phyloP scores from a whole-genome alignment of 1,139 yeast species.

The Yamadazyma dendronema region DNA sequence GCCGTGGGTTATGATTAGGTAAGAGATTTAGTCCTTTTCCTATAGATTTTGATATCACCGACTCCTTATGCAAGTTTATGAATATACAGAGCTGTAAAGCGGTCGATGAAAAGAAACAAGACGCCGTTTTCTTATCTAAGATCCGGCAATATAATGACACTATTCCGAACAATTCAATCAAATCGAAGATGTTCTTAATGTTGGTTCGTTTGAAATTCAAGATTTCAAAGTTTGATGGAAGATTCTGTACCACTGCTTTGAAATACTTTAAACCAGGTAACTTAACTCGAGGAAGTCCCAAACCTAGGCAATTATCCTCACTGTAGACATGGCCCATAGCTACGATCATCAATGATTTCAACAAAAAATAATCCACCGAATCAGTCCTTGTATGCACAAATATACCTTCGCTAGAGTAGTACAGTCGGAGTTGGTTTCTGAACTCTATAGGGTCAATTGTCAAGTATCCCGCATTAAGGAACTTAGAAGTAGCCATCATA shows the following conservation, averaged over 20 bases:
- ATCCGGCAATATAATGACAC: slow-evolving; percentile 25
- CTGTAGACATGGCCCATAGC: slow-evolving; percentile 26
- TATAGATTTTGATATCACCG: slow-evolving; percentile 10
- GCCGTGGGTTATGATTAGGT: slow-evolving; percentile 9
- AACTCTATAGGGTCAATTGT: slow-evolving; percentile 23
- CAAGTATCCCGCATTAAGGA: slow-evolving; percentile 26
- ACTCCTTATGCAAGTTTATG: slow-evolving; percentile 23
- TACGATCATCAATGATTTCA: slow-evolving; percentile 22
- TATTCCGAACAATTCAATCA: slow-evolving; percentile 26
- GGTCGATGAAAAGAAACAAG: slow-evolving; percentile 22
- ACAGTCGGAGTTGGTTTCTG: slow-evolving; percentile 11
- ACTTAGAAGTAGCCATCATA: slow-evolving; percentile 19
- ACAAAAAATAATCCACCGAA: slow-evolving; percentile 18
- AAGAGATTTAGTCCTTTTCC: slow-evolving; percentile 5
- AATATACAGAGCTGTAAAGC: slow-evolving; percentile 29
- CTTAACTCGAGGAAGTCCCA: slow-evolving; percentile 2
- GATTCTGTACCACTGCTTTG: slow-evolving; percentile 18
- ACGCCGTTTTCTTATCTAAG: slow-evolving; percentile 28
- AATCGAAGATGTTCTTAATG: slow-evolving; percentile 18
- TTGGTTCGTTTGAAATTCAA: slow-evolving; percentile 14
- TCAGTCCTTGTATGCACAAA: slow-evolving; percentile 3
- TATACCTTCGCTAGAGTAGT: slow-evolving; percentile 16
- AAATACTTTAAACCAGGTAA: slow-evolving; percentile 26
- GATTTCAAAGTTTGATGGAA: slow-evolving; percentile 21
- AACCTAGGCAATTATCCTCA: slow-evolving; percentile 10